Evolutionary conservation across 768 basidiomycete species (phyloP).

Genomic region (Omphalotus guepiniiformis): DNA sequence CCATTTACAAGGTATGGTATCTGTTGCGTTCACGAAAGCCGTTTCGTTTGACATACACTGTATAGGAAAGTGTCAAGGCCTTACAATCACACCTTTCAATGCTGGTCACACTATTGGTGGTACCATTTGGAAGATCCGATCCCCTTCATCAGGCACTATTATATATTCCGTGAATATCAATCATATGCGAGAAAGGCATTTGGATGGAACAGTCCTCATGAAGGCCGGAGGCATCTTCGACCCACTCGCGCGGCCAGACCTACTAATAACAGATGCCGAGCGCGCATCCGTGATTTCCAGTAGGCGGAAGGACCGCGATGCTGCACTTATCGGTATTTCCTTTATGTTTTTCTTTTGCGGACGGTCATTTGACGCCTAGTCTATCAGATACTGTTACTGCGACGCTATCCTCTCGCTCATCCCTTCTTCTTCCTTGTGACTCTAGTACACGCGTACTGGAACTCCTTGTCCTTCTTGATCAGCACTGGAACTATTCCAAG

Average conservation of each 20-base stretch:
- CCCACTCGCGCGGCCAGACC: slow-evolving; percentile 82
- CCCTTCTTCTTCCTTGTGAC: slow-evolving; percentile 88
- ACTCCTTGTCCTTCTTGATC: slow-evolving; percentile 91
- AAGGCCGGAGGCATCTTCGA: slow-evolving; percentile 81
- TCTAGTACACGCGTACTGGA: slow-evolving; percentile 94
- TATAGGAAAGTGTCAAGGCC: slow-evolving; percentile 82
- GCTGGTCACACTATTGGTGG: slow-evolving; percentile 95
- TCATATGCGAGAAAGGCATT: slow-evolving; percentile 92
- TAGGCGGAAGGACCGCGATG: slow-evolving; percentile 86
- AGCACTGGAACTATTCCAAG: slow-evolving; percentile 92
- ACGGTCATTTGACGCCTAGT: neutral
- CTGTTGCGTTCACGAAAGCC: slow-evolving; percentile 22
- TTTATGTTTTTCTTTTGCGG: neutral
- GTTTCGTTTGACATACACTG: slow-evolving; percentile 7
- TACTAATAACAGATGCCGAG: slow-evolving; percentile 92
- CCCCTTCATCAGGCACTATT: slow-evolving; percentile 92
- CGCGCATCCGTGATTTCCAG: slow-evolving; percentile 79
- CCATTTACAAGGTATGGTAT: slow-evolving; percentile 88
- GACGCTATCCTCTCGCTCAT: slow-evolving; percentile 75
- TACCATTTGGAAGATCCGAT: slow-evolving; percentile 98
- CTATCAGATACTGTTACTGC: slow-evolving; percentile 79
- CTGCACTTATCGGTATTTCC: slow-evolving; percentile 71
- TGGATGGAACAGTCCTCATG: slow-evolving; percentile 89
- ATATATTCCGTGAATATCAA: slow-evolving; percentile 94
- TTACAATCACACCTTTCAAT: slow-evolving; percentile 93